Percentiles rank a stretch among this genome's conserved stretches.
phyloP scores from a whole-genome alignment of 164 flowering plant genomes.

The Chimonanthus salicifolius region DNA sequence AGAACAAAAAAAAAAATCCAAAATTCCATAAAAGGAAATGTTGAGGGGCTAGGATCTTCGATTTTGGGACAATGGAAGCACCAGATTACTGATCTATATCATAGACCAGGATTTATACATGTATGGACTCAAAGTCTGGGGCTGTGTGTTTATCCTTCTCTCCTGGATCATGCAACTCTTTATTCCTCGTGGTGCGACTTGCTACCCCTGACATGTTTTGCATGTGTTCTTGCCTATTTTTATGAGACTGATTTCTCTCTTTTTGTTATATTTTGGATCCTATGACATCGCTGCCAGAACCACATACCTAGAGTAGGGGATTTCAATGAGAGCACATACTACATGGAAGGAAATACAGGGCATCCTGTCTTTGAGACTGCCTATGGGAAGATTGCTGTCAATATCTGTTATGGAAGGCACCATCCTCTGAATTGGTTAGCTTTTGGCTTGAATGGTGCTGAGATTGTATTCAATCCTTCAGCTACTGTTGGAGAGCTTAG shows the following conservation, averaged over 20 bases:
- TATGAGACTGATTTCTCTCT: not conserved
- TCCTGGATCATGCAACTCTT: not conserved
- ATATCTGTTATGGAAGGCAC: conserved; percentile 97
- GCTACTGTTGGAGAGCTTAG: conserved; percentile 99
- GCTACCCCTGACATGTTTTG: not conserved
- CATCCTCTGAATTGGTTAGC: conserved; percentile 98
- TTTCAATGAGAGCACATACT: conserved; percentile 97
- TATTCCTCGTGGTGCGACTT: too few species aligned
- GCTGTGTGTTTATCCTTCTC: too few species aligned
- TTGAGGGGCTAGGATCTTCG: too few species aligned
- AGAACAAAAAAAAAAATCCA: too few species aligned
- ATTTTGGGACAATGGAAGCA: too few species aligned
- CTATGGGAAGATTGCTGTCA: conserved; percentile 85
- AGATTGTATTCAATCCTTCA: conserved; percentile 95
- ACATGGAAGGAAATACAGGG: conserved; percentile 97
- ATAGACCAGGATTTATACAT: not conserved
- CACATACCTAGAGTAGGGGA: conserved; percentile 98
- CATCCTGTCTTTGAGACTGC: conserved; percentile 98
- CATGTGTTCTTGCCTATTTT: not conserved
- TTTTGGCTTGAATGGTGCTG: conserved; percentile 98
- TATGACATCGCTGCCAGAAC: conserved; percentile 44
- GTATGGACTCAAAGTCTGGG: not conserved
- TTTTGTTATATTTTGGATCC: not conserved
- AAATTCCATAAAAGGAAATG: too few species aligned
- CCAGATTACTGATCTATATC: not conserved